Percentiles rank a stretch among this genome's conserved stretches.
These are phyloP conservation scores for Lepidium sativum DNA, from an alignment of 345 rosid genomes.

Conservation along the genomic window DNA sequence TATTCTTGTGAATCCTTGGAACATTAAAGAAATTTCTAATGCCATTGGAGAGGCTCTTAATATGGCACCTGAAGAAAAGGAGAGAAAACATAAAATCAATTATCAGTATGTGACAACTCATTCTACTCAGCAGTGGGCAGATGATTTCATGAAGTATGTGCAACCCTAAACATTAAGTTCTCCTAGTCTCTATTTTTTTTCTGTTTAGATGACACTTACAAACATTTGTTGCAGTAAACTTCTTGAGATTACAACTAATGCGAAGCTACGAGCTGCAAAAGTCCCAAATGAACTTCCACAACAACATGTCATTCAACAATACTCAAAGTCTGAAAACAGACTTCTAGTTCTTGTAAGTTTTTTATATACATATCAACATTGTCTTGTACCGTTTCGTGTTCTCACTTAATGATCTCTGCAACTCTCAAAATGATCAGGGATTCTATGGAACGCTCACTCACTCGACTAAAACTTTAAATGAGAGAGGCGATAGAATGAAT, in stretches of 20 bases:
- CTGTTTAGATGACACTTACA: not conserved
- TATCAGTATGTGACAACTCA: constrained; percentile 64
- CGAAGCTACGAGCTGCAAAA: constrained; percentile 57
- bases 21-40: constrained; percentile 83
- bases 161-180: not conserved
- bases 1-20: constrained; percentile 94
- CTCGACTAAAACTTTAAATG: constrained; percentile 56
- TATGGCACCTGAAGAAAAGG: constrained; percentile 74
- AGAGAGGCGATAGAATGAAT: constrained; percentile 72
- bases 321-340: constrained; percentile 58
- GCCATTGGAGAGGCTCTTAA: constrained; percentile 72
- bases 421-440: constrained; percentile 42
- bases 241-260: constrained; percentile 67
- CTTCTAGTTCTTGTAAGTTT: constrained; percentile 64
- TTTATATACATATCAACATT: not conserved
- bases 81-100: constrained; percentile 72
- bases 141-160: constrained; percentile 80
- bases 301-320: constrained; percentile 51
- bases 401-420: not conserved
- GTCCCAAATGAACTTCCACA: constrained; percentile 65
- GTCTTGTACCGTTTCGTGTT: not conserved
- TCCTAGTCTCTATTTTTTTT: not conserved
- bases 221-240: constrained; percentile 49
- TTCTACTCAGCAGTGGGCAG: constrained; percentile 98
- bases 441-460: constrained; percentile 84